Conservation (phyloP, 805 yeast species). For the Yarrowia sp. region DNA sequence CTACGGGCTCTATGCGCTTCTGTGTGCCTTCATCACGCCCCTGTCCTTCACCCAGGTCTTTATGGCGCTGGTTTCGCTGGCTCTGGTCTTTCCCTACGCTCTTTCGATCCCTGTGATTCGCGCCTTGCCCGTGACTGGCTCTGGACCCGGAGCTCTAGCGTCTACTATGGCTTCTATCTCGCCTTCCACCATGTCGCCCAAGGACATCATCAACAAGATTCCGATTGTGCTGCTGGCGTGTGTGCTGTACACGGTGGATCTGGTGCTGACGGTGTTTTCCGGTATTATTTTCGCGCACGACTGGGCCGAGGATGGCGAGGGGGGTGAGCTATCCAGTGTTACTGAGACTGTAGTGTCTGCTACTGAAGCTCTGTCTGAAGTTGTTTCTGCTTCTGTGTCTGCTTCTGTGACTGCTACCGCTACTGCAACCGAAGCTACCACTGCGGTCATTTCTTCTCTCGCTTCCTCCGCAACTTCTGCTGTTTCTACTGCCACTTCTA, state of each 20-base stretch:
- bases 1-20: conserved; percentile 14
- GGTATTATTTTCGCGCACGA: conserved; percentile 13
- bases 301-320: conserved; percentile 8
- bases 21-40: conserved; percentile 15
- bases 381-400: background rate
- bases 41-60: conserved; percentile 19
- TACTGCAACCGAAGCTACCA: background rate
- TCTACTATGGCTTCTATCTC: conserved; percentile 21
- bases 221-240: conserved; percentile 19
- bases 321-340: no score
- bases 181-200: conserved; percentile 25
- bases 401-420: background rate
- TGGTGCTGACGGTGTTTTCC: background rate
- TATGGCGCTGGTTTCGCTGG: conserved; percentile 13
- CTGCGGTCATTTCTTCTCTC: background rate
- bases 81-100: conserved; percentile 14
- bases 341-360: background rate
- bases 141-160: conserved; percentile 7
- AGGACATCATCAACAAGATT: conserved; percentile 17
- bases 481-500: background rate
- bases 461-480: background rate
- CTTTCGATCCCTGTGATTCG: conserved; percentile 22
- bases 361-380: background rate
- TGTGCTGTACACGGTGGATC: conserved; percentile 15
- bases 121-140: conserved; percentile 2